Base-by-base conservation (phyloP, 1,284 basidiomycete species). In the Heterobasidion occidentale region DNA sequence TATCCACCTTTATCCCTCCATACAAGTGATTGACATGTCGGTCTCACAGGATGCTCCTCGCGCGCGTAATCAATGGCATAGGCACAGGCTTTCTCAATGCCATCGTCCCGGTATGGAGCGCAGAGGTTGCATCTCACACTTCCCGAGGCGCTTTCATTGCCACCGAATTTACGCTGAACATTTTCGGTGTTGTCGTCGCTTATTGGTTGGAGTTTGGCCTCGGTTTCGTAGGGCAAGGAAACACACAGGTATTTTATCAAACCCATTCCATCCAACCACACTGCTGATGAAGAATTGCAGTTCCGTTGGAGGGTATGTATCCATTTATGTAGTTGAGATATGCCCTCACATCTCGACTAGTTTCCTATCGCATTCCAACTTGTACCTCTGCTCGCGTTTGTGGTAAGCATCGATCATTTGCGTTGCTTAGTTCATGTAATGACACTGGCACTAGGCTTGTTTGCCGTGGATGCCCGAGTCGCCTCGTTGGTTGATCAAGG, bases 181-280 rank as follows among this genome's bases (percentile, higher is more conserved):
- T 79, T 56, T 75, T 79, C 51, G 79, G 78, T 38, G 78, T 81
- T 35, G 77, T 78, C 27, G 70, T 79, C 47, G 78, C 78, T 7
- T 80, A 80, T 59, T 81, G 78, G 78, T 68, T 80, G 8, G 75
- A 78, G 60, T 81, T 79, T 61, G 77, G 74, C 2, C 70, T 79
- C 2, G 72, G 74, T 14, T 80, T 77, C 58, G 65, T 78, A 36
- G 75, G 72, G 19, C 75, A 78, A 58, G 78, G 78, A 33, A 65
- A 62, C 33, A 69, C 69, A 14, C 67, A 72, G 55, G 64, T 76
- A 34, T 11, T 11, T 50, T 15, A 17, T n/a, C n/a, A 9, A 19
- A 19, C 11, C 12, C 17, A 36, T n/a, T 15, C 36, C 9, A 8
- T 36, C n/a, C 27, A 6, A 27, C 27, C 27, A 27, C 27, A 27